phyloP scores from a whole-genome alignment of 2,329 filamentous ascomycete species.

The Colletotrichum sp. region DNA sequence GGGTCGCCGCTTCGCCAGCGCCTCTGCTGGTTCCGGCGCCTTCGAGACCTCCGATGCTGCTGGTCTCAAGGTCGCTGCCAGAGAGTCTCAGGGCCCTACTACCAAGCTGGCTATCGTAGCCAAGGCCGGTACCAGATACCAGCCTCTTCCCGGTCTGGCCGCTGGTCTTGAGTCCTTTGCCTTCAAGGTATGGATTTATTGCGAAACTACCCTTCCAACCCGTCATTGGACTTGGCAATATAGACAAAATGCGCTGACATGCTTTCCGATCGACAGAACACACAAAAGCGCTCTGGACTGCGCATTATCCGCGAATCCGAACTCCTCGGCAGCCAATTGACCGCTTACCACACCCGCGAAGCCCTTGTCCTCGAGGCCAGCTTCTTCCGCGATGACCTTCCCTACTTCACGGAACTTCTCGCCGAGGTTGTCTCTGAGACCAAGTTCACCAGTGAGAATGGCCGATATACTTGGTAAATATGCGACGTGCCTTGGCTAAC shows the following conservation, averaged over 20 bases:
- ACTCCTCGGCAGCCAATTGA: constrained; percentile 90
- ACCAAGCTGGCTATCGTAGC: constrained; percentile 90
- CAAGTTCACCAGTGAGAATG: constrained; percentile 76
- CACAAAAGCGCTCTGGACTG: constrained; percentile 84
- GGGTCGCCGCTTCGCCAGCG: constrained; percentile 60
- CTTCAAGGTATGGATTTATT: constrained; percentile 76
- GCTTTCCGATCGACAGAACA: constrained; percentile 65
- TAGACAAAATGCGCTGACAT: constrained; percentile 10
- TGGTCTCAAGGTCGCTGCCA: constrained; percentile 91
- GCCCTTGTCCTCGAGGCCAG: constrained; percentile 90
- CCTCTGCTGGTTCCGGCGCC: constrained; percentile 72
- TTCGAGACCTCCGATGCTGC: constrained; percentile 87
- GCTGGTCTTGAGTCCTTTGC: constrained; percentile 93
- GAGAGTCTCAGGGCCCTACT: constrained; percentile 87
- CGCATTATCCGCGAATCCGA: constrained; percentile 95
- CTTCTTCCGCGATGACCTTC: constrained; percentile 94
- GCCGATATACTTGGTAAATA: neutral
- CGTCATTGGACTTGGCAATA: neutral
- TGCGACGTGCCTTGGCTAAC: constrained; percentile 12
- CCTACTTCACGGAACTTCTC: constrained; percentile 96
- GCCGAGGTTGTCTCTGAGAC: constrained; percentile 89
- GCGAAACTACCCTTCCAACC: neutral
- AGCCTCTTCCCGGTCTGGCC: constrained; percentile 87
- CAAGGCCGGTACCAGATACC: constrained; percentile 93
- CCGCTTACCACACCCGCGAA: constrained; percentile 89